Base-by-base conservation (phyloP, 768 basidiomycete species). In the Calocybe indica region DNA sequence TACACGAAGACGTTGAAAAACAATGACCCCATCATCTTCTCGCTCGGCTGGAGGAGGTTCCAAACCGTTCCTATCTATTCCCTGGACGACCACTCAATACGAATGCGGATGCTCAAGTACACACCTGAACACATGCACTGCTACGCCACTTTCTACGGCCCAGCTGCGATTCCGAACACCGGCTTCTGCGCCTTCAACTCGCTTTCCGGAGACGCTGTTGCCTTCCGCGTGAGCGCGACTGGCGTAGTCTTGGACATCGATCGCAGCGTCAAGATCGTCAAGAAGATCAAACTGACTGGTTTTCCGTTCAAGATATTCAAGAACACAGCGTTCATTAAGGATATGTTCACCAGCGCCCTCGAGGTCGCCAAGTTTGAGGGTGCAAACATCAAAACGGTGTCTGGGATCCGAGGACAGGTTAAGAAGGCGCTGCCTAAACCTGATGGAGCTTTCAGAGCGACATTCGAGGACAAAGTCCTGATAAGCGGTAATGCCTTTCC, bases 91-190 rank as follows among this genome's bases (percentile, higher is more conserved):
- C 94, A 96, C 61, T 92, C 88, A 7, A 95, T 97, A 55, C 88
- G 96, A 12, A 96, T 97, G 85, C 91, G 96, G 33, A 89, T 98
- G 86, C 87, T 99, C 70, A 99, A 99, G 69, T 99, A 99, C 63
- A 97, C 96, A 0, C 96, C 96, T 0, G 96, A 99, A 68, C 96
- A 99, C 60, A 97, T 95, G 96, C 96, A 99, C 62, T 99, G 96
- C 60, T 95, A 86, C 60, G 95, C 94, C 2, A 96, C 94, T 2
- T 96, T 98, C 66, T 99, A 94, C 60, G 95, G 92, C 0, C 95
- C 96, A 6, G 83, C 92, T 14, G 73, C 92, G 2, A 71, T 90
- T 0, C 95, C 94, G 14, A 96, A 96, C 66, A 96, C 92, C 0
- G 93, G 94, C 31, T 94, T 99, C 69, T 98, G 96, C 64, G 88